Evolutionary conservation across 2,329 filamentous ascomycete species (phyloP), one percentile per base, ranked within the genome.

Genomic region (Diaporthe sp.): DNA sequence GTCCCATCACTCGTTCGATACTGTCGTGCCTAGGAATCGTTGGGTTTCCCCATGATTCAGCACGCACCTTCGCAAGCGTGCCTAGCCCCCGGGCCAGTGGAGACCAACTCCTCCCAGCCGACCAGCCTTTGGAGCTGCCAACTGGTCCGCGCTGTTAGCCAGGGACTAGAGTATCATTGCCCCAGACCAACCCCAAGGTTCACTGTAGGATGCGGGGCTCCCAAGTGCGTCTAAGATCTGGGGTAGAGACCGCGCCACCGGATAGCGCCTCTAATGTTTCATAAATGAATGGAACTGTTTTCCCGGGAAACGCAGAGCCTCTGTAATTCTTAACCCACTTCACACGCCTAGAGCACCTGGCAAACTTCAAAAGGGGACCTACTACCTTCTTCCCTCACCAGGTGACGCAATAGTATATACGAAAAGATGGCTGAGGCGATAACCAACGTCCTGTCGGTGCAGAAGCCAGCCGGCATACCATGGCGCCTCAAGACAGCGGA

Each of bases 401-500:
- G 6, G 8, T 22, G 28, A 28, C 6, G 28, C 30, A n/a, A 4
- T 33, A 38, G 2, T n/a, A 19, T 28, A 38, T 8, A 1, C 2
- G 25, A 30, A 4, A 64, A 22, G 2, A 74, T 74, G 72, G 57
- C 45, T 3, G 66, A 61, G 17, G 28, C 60, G 33, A 70, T 54
- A 8, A 28, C 64, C 2, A 58, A 58, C 0, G 38, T 72, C 3
- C n/a, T 69, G 40, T n/a, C 60, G n/a, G n/a, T 66, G 7, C 72
- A 74, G 28, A 60, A 19, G 45, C 74, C 74, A 45, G 67, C 74
- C 2, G 74, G 74, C 0, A 84, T 85, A 60, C 67, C 85, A 69
- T 76, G 74, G 74, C 68, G 72, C 17, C 40, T 74, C 52, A 76
- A 76, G 54, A 54, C 54, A 3, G 47, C 57, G 25, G 73, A 77